Conservation (phyloP, 208 protist species). For the Acanthamoeba lenticulata region DNA sequence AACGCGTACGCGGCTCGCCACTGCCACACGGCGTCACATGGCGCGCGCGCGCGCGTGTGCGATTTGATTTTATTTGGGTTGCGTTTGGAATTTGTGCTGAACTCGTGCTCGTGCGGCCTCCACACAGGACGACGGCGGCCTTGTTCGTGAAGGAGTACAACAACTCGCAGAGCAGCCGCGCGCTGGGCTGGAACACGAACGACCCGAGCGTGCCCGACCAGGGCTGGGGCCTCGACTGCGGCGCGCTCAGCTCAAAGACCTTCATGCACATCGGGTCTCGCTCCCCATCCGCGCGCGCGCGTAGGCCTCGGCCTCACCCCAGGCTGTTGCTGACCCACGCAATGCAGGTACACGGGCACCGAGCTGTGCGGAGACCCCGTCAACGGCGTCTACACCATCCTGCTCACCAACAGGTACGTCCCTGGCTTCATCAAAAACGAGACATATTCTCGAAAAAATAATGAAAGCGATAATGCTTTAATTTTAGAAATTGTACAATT, state of each 20-base stretch:
- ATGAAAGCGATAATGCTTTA: too few relatives aligned
- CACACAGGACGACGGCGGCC: constrained; percentile 79
- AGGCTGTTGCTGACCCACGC: not conserved
- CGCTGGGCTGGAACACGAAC: constrained; percentile 86
- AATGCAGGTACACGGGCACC: constrained; percentile 73
- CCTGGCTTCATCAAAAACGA: too few relatives aligned
- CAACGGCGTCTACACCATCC: constrained; percentile 42
- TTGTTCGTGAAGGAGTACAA: constrained; percentile 80
- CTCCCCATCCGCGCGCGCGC: too few relatives aligned
- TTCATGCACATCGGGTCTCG: constrained; percentile 83
- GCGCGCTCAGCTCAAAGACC: constrained; percentile 75
- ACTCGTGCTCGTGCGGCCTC: not conserved
- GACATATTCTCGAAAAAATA: too few relatives aligned
- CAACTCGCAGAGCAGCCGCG: constrained; percentile 77
- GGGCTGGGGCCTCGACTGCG: constrained; percentile 75
- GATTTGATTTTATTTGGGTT: not conserved
- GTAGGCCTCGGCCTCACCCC: not conserved
- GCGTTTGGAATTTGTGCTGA: too few relatives aligned
- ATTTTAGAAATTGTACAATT: too few relatives aligned
- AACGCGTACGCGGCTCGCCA: not conserved
- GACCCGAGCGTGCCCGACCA: constrained; percentile 66
- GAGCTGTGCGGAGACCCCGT: constrained; percentile 76
- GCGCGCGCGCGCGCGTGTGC: too few relatives aligned
- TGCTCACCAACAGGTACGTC: constrained; percentile 72
- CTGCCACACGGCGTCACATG: not conserved